Evolutionary conservation across 257 asterid species (phyloP).

Genomic region (Penstemon barbatus): DNA sequence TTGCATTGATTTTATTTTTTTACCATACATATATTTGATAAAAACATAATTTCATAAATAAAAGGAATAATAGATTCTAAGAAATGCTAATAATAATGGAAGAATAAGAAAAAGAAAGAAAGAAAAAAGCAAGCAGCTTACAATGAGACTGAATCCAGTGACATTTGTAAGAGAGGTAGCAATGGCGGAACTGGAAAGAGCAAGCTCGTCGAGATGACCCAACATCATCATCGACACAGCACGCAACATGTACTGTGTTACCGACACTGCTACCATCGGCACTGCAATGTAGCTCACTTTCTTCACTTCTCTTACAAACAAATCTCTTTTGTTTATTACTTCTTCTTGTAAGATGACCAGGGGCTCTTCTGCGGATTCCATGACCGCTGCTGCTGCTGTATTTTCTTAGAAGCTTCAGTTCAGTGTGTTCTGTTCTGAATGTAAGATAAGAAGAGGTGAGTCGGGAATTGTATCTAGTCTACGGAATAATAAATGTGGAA

Average conservation of each 20-base stretch:
- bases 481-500: too few relatives aligned
- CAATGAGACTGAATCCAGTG: conserved; percentile 51
- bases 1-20: too few relatives aligned
- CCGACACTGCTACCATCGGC: conserved; percentile 46
- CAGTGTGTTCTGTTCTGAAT: too few relatives aligned
- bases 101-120: neutral
- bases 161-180: conserved; percentile 49
- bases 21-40: too few relatives aligned
- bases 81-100: too few relatives aligned
- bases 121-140: neutral
- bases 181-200: conserved; percentile 52
- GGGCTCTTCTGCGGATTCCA: too few relatives aligned
- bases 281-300: conserved; percentile 39
- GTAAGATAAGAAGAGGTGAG: too few relatives aligned
- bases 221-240: conserved; percentile 51
- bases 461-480: too few relatives aligned
- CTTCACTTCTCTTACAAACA: conserved; percentile 31
- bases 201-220: conserved; percentile 54
- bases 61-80: too few relatives aligned
- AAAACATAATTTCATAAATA: too few relatives aligned
- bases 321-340: neutral
- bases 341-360: neutral
- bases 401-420: too few relatives aligned
- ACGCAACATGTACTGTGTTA: conserved; percentile 42
- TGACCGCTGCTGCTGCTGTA: too few relatives aligned